Percentiles rank a stretch among this genome's conserved stretches.
Evolutionary conservation across 1,284 basidiomycete genomes (phyloP).

Genomic region (Microstroma glucosiphilum): DNA sequence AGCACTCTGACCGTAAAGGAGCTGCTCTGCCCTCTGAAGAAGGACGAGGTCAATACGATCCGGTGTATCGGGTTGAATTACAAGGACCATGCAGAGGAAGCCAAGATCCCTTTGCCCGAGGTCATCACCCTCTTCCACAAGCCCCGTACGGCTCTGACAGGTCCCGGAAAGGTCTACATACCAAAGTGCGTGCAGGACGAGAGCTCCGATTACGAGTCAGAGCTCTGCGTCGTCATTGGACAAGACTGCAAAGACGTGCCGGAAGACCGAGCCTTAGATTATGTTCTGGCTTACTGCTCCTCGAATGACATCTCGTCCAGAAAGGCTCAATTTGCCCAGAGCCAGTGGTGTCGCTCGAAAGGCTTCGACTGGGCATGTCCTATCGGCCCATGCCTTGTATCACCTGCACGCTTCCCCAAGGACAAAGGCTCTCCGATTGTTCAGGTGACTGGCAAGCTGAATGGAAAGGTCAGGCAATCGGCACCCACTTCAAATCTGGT

Average conservation of each 20-base stretch:
- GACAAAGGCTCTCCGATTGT: constrained; percentile 23
- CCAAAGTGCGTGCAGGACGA: constrained; percentile 66
- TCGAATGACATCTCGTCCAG: constrained; percentile 53
- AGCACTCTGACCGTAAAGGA: constrained; percentile 62
- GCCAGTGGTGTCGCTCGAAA: constrained; percentile 52
- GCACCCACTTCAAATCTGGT: constrained; percentile 49
- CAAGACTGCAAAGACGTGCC: constrained; percentile 63
- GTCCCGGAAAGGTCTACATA: constrained; percentile 63
- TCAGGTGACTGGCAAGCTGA: constrained; percentile 43
- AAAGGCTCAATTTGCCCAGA: constrained; percentile 43
- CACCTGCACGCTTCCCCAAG: neutral
- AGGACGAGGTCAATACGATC: constrained; percentile 58
- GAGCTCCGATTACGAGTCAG: constrained; percentile 80
- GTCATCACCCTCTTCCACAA: constrained; percentile 75
- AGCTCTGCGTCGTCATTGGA: constrained; percentile 79
- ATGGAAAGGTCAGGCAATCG: constrained; percentile 48
- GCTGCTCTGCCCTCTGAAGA: constrained; percentile 65
- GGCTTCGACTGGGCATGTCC: constrained; percentile 54
- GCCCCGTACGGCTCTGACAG: constrained; percentile 65
- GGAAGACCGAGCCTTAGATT: neutral
- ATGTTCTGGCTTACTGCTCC: constrained; percentile 43
- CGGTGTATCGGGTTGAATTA: constrained; percentile 76
- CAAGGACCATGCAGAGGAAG: constrained; percentile 64
- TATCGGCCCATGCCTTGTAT: constrained; percentile 51
- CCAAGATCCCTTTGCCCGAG: constrained; percentile 49